Conservation (phyloP, 192 early-diverging fungal genomes). For the Backusella australiensis region DNA sequence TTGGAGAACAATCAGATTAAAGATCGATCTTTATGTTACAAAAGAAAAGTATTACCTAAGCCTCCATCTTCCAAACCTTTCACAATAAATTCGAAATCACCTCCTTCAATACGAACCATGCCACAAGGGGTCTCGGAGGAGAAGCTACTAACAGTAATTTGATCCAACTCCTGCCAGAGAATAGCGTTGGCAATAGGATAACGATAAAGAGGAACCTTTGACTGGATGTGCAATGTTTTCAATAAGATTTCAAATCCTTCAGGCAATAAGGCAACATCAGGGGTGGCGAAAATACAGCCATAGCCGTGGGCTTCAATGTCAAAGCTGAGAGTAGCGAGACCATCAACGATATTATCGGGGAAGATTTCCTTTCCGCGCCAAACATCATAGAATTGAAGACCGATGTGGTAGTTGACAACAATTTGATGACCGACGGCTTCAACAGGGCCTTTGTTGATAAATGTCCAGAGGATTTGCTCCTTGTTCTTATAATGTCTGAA, state of each 20-base stretch:
- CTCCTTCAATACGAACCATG: constrained; percentile 24
- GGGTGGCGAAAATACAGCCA: constrained; percentile 23
- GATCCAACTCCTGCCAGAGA: constrained; percentile 22
- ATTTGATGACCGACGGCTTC: constrained; percentile 21
- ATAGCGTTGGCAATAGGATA: constrained; percentile 17
- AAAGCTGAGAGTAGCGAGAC: constrained; percentile 22
- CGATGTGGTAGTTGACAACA: constrained; percentile 22
- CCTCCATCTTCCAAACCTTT: not conserved
- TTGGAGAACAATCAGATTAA: not conserved
- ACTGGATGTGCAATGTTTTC: not conserved
- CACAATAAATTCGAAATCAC: constrained; percentile 14
- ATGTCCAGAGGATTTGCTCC: constrained; percentile 19
- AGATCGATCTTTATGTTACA: not conserved
- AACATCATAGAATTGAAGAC: constrained; percentile 24
- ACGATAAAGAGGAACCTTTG: constrained; percentile 6
- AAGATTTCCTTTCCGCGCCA: constrained; percentile 20
- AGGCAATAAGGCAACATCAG: constrained; percentile 12
- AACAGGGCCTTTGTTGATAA: constrained; percentile 18
- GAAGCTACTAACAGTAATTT: not conserved
- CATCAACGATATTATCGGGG: constrained; percentile 22
- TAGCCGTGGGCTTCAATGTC: constrained; percentile 26
- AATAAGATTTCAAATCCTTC: constrained; percentile 1
- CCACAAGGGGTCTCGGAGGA: not conserved
- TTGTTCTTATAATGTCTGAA: not conserved
- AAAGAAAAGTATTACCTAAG: not conserved